phyloP scores from a whole-genome alignment of 805 yeast species.

The Monosporozyma aerobia region DNA sequence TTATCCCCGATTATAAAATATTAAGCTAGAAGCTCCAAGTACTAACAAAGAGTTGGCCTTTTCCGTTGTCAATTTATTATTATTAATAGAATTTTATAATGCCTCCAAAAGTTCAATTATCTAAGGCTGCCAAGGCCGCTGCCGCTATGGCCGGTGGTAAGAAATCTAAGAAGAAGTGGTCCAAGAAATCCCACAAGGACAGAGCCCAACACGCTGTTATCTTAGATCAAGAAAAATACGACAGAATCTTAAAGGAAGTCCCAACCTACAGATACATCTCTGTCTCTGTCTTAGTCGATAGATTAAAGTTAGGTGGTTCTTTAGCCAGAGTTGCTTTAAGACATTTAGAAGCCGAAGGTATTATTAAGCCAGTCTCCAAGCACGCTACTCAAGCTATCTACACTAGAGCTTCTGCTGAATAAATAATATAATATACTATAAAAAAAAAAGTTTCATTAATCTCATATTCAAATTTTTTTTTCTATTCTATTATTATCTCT shows the following conservation, averaged over 20 bases:
- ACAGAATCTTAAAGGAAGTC: conserved; percentile 98
- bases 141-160: conserved; percentile 99
- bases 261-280: conserved; percentile 98
- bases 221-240: conserved; percentile 97
- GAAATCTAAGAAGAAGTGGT: conserved; percentile 99
- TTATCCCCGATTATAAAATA: too few species aligned
- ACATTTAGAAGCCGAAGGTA: conserved; percentile 91
- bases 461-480: background rate
- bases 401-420: conserved; percentile 72
- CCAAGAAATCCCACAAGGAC: conserved; percentile 99
- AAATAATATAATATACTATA: conserved; percentile 21
- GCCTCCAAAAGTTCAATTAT: conserved; percentile 99
- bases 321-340: conserved; percentile 95
- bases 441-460: background rate
- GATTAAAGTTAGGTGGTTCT: conserved; percentile 99
- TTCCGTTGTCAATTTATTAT: background rate
- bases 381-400: conserved; percentile 96
- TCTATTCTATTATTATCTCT: background rate
- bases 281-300: conserved; percentile 96
- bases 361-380: conserved; percentile 85
- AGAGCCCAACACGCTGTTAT: conserved; percentile 97
- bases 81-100: conserved; percentile 38
- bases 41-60: background rate
- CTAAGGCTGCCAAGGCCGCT: conserved; percentile 99
- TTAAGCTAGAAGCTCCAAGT: background rate